A percentile compares a stretch with the other conserved stretches of the same genome.
phyloP scores from a whole-genome alignment of 2,329 filamentous ascomycete genomes.

The Myrmaecium sp. region DNA sequence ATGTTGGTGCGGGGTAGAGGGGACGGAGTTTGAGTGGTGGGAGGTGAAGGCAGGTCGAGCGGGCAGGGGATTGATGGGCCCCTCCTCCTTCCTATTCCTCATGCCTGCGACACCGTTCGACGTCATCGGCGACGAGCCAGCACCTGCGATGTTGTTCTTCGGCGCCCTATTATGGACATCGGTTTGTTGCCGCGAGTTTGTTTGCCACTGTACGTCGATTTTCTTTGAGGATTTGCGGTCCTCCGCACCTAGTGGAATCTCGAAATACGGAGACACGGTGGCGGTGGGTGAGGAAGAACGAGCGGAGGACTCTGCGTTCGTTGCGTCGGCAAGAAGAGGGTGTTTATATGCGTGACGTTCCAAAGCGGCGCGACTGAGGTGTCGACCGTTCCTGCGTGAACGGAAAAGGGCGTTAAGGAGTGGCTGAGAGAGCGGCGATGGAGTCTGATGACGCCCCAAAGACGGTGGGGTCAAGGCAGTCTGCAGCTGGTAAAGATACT shows the following conservation, averaged over 20 bases:
- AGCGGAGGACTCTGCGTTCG: conserved; percentile 6
- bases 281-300: conserved; percentile 13
- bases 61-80: conserved; percentile 8
- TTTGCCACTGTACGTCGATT: conserved; percentile 10
- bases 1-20: conserved; percentile 82
- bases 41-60: conserved; percentile 35
- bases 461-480: conserved; percentile 1
- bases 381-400: conserved; percentile 5
- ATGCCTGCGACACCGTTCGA: conserved; percentile 13
- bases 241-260: conserved; percentile 17
- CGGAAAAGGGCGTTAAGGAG: conserved; percentile 4
- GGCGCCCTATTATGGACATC: conserved; percentile 20
- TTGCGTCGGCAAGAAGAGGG: conserved; percentile 6
- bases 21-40: conserved; percentile 74
- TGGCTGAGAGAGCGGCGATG: not conserved
- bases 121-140: conserved; percentile 22
- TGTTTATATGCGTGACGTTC: conserved; percentile 12
- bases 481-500: conserved; percentile 3
- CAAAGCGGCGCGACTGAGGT: conserved; percentile 7
- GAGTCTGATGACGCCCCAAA: conserved; percentile 1
- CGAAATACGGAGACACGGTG: conserved; percentile 22
- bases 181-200: conserved; percentile 12
- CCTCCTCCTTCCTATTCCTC: conserved; percentile 14
- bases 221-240: conserved; percentile 16
- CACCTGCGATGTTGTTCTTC: no score